Conservation (phyloP, 495 filamentous ascomycete genomes). For the Aspergillus conjunctus region DNA sequence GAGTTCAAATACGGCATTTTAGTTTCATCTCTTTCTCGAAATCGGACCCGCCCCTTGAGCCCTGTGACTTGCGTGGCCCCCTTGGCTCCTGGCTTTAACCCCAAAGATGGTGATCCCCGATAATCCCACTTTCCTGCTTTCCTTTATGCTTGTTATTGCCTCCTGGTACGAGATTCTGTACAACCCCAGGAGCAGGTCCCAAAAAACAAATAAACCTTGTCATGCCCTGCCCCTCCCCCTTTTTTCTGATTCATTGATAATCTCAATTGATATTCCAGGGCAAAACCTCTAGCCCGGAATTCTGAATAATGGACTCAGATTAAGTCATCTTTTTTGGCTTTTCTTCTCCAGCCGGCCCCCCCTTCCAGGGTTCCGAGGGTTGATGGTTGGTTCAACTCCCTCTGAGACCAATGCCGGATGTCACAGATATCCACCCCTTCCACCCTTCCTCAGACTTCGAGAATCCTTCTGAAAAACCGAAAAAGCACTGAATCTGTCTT, state of each 20-base stretch:
- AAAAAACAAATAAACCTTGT: background rate
- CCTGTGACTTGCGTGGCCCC: background rate
- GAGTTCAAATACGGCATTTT: background rate
- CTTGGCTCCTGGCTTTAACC: too few species aligned
- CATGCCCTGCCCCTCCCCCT: constrained; percentile 25
- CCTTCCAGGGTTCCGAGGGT: constrained; percentile 20
- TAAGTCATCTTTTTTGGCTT: background rate
- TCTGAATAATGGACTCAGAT: too few species aligned
- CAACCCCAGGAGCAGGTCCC: background rate
- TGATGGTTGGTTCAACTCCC: constrained; percentile 6
- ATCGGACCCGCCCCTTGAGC: constrained; percentile 13
- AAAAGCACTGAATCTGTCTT: background rate
- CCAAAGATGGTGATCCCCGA: constrained; percentile 11
- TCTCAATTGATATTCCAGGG: background rate
- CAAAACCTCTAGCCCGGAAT: background rate
- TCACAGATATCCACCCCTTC: constrained; percentile 11
- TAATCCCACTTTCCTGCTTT: background rate
- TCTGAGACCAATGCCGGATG: constrained; percentile 12
- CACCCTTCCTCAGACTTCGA: constrained; percentile 8
- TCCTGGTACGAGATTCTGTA: background rate
- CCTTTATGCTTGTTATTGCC: background rate
- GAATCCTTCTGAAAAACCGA: constrained; percentile 21
- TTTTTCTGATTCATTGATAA: constrained; percentile 7
- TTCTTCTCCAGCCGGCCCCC: constrained; percentile 19
- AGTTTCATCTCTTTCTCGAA: constrained; percentile 2